These are phyloP conservation scores for Chenopodium quinoa DNA, from an alignment of 148 eudicot species.

Conservation along the genomic window DNA sequence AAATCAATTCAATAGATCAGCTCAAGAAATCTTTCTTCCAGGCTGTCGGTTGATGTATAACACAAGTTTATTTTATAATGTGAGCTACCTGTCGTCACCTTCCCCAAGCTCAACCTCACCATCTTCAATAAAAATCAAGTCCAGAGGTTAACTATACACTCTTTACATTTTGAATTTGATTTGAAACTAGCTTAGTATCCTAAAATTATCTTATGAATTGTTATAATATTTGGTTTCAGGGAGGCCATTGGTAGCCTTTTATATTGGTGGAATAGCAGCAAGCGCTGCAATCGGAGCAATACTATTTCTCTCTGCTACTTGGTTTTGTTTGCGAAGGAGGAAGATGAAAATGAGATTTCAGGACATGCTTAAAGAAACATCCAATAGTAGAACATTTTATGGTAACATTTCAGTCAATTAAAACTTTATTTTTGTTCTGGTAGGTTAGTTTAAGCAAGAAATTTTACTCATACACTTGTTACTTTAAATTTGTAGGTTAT, in stretches of 20 bases:
- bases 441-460: too few species aligned
- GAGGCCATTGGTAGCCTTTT: neutral
- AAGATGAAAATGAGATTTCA: neutral
- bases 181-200: too few species aligned
- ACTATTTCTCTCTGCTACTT: neutral
- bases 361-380: neutral
- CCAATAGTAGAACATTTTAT: neutral
- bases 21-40: neutral
- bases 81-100: neutral
- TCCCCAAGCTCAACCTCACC: neutral
- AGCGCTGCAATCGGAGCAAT: neutral
- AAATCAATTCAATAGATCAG: neutral
- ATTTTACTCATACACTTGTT: too few species aligned
- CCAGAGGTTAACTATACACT: neutral
- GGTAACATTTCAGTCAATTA: neutral
- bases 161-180: neutral
- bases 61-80: neutral
- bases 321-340: neutral
- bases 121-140: neutral
- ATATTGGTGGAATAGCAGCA: neutral
- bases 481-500: too few species aligned
- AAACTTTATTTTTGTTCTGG: too few species aligned
- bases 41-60: neutral
- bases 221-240: too few species aligned
- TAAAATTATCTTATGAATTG: too few species aligned